These are phyloP conservation scores for Thelonectria olida DNA, from an alignment of 2,329 filamentous ascomycete species.

Conservation along the genomic window DNA sequence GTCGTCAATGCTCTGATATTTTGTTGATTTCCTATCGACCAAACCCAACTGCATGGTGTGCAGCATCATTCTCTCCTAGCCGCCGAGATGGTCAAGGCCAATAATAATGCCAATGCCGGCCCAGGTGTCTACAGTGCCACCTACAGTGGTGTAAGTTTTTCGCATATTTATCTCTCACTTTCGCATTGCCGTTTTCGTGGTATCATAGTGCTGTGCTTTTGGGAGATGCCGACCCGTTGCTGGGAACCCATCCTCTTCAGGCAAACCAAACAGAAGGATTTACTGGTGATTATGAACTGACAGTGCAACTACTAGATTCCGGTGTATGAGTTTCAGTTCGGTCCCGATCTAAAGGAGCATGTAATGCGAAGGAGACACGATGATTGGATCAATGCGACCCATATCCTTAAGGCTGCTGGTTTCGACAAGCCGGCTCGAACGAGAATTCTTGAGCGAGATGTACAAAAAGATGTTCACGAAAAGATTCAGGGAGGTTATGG, in stretches of 20 bases:
- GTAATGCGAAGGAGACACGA: constrained; percentile 94
- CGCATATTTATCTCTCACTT: too few species aligned
- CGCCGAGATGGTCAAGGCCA: constrained; percentile 58
- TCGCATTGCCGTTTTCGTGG: too few species aligned
- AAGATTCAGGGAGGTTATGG: constrained; percentile 99
- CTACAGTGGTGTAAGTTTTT: constrained; percentile 70
- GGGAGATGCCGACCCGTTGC: background rate
- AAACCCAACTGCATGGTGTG: constrained; percentile 28
- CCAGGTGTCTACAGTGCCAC: constrained; percentile 73
- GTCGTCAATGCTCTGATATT: background rate
- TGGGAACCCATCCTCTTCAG: background rate
- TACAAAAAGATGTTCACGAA: constrained; percentile 95
- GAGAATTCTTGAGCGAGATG: constrained; percentile 92
- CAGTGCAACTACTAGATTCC: constrained; percentile 71
- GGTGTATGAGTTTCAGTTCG: constrained; percentile 93
- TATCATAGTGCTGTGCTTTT: background rate
- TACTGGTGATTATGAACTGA: constrained; percentile 5
- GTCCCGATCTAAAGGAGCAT: constrained; percentile 80
- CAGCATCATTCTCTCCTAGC: constrained; percentile 32
- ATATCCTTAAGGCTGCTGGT: constrained; percentile 95
- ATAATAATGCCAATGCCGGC: constrained; percentile 39
- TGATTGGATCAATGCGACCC: constrained; percentile 99
- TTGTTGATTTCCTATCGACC: constrained; percentile 5
- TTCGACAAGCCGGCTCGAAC: constrained; percentile 97
- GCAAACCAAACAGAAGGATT: too few species aligned